Conservation (phyloP, 1,284 basidiomycete genomes). For the Anthracocystis walkeri region DNA sequence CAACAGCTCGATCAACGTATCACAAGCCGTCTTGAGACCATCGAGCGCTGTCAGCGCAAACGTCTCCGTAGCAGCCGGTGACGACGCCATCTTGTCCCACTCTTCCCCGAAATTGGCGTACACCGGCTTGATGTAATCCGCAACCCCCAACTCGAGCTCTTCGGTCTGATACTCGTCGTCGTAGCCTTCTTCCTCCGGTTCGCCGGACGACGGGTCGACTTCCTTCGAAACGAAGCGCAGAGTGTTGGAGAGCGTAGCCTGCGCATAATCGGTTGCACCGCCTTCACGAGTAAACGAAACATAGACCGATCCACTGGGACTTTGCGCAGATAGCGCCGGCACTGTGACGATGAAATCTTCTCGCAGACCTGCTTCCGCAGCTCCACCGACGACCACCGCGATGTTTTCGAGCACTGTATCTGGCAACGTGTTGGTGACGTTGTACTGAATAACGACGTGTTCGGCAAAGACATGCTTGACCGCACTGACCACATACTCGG, state of each 20-base stretch:
- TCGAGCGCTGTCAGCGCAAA: conserved; percentile 93
- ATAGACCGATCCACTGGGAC: conserved; percentile 85
- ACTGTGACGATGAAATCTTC: conserved; percentile 97
- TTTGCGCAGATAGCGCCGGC: conserved; percentile 74
- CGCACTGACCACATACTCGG: conserved; percentile 95
- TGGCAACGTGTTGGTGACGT: conserved; percentile 97
- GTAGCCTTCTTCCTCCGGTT: conserved; percentile 97
- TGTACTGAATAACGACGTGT: conserved; percentile 91
- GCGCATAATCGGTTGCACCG: conserved; percentile 80
- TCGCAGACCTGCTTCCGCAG: conserved; percentile 79
- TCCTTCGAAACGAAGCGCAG: conserved; percentile 98
- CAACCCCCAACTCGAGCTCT: conserved; percentile 90
- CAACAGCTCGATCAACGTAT: conserved; percentile 90
- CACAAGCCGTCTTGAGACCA: conserved; percentile 86
- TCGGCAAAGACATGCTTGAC: conserved; percentile 98
- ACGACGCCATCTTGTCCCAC: conserved; percentile 85
- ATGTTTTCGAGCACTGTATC: conserved; percentile 96
- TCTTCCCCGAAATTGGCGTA: conserved; percentile 91
- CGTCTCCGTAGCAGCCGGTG: conserved; percentile 80
- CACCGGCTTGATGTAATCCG: conserved; percentile 91
- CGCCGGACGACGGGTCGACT: conserved; percentile 93
- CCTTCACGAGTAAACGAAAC: conserved; percentile 88
- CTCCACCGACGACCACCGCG: conserved; percentile 83
- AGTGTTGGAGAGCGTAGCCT: conserved; percentile 89
- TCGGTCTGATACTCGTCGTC: conserved; percentile 98